These are phyloP conservation scores for Hemisphaericaspora subhashii DNA, from an alignment of 1,139 yeast species.

Conservation along the genomic window DNA sequence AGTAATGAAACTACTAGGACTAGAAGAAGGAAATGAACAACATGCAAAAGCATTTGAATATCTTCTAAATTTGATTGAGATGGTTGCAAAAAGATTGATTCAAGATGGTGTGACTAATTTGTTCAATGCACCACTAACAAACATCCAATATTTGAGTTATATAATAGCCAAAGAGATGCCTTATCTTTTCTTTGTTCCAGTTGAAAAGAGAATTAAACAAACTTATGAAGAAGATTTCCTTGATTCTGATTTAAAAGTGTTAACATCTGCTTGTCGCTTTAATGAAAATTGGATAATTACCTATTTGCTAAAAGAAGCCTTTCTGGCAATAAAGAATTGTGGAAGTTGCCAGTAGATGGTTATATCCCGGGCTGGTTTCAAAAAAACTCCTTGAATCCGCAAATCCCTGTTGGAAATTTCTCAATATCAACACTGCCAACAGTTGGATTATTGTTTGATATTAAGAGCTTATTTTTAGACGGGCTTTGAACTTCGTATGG, in stretches of 20 bases:
- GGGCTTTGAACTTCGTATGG: no score
- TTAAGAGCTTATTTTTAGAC: no score
- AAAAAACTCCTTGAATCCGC: no score
- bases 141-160: conserved; percentile 21
- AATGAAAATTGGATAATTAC: conserved; percentile 28
- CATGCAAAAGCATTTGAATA: conserved; percentile 14
- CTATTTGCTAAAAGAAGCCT: conserved; percentile 18
- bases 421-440: no score
- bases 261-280: conserved; percentile 11
- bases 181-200: conserved; percentile 22
- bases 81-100: conserved; percentile 14
- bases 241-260: background rate
- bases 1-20: conserved; percentile 16
- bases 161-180: conserved; percentile 21
- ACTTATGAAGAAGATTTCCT: background rate
- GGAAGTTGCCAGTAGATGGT: no score
- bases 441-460: no score
- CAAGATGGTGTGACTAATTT: conserved; percentile 10
- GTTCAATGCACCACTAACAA: conserved; percentile 22
- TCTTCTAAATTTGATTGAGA: conserved; percentile 12
- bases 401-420: no score
- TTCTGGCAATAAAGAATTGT: background rate
- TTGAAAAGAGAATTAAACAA: conserved; percentile 2
- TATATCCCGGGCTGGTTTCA: no score
- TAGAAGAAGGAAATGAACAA: conserved; percentile 8